Base-by-base conservation (phyloP, 306 rosid species). In the Cicer cuneatum region DNA sequence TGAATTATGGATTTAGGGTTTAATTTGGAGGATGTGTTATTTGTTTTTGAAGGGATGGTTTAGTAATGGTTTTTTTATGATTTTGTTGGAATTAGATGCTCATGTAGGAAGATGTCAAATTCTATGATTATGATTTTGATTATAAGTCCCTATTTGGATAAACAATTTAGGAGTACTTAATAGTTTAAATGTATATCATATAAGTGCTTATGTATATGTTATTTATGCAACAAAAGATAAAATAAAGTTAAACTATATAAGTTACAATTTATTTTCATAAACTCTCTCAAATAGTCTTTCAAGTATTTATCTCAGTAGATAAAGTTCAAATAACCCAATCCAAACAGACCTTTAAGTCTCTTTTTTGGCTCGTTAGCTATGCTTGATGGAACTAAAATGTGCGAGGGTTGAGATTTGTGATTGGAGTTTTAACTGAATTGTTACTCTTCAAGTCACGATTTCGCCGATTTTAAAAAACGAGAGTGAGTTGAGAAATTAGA, bases 1-100 rank as follows among this genome's bases (percentile, higher is more conserved):
- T 0, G 3, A 18, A 62, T 57, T 4, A 7, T 61, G 10, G 39
- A 29, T 40, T 24, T 35, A 40, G 66, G 78, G 65, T 67, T 46
- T 71, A 13, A 14, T 45, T 53, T 53, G 18, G 10, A 16, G 51
- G 46, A 16, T 35, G 35, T 19, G 54, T n/a, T 72, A 7, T 29
- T 6, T 29, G 10, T 29, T 70, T 78, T 14, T 35, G 15, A 40
- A 40, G 66, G 54, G 45, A 24, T 13, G 61, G 74, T 14, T 63
- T 38, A 13, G 18, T 39, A n/a, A 11, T 37, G 10, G 53, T 14
- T 8, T 11, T 16, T 59, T 39, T 33, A 14, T 69, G 8, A 33
- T 49, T 68, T 37, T 13, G 19, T 15, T 62, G 0, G 33, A 61
- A 16, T 24, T 71, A 40, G 66, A 16, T 73, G 11, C 16, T 16